These are phyloP conservation scores for Endoconidiophora polonica DNA, from an alignment of 2,329 filamentous ascomycete genomes.

Conservation along the genomic window DNA sequence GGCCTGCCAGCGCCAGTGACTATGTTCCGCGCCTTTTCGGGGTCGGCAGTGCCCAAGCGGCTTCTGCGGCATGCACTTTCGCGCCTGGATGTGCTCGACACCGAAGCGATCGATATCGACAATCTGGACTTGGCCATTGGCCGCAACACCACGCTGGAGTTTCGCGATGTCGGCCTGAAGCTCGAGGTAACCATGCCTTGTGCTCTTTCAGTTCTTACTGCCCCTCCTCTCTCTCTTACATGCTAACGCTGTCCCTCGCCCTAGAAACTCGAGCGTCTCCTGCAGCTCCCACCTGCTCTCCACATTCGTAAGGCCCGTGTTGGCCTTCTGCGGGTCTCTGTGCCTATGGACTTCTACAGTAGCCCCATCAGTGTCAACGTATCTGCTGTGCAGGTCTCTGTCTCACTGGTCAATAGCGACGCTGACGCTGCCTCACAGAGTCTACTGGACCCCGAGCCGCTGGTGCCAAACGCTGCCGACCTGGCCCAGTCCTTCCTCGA, in stretches of 20 bases:
- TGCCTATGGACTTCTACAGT: conserved; percentile 76
- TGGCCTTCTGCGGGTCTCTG: conserved; percentile 57
- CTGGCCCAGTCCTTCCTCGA: conserved; percentile 66
- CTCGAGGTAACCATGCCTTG: conserved; percentile 41
- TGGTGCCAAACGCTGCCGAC: conserved; percentile 53
- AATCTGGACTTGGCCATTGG: conserved; percentile 74
- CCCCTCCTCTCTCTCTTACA: background rate
- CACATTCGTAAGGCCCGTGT: conserved; percentile 59
- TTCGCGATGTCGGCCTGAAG: conserved; percentile 70
- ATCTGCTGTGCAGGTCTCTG: conserved; percentile 59
- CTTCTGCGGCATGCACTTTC: conserved; percentile 75
- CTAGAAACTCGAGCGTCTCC: conserved; percentile 61
- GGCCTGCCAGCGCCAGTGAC: background rate
- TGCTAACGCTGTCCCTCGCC: background rate
- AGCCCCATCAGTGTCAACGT: conserved; percentile 71
- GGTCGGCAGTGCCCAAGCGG: conserved; percentile 70
- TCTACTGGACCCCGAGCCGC: conserved; percentile 15
- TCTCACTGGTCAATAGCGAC: conserved; percentile 29
- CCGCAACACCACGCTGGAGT: conserved; percentile 65
- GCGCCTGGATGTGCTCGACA: conserved; percentile 72
- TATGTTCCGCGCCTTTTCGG: conserved; percentile 48
- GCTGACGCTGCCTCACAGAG: background rate
- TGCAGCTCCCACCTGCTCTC: conserved; percentile 58
- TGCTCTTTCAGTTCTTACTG: background rate
- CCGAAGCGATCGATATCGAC: conserved; percentile 70